Evolutionary conservation across 2,329 filamentous ascomycete genomes (phyloP).

Genomic region (Trichoderma atroviride): DNA sequence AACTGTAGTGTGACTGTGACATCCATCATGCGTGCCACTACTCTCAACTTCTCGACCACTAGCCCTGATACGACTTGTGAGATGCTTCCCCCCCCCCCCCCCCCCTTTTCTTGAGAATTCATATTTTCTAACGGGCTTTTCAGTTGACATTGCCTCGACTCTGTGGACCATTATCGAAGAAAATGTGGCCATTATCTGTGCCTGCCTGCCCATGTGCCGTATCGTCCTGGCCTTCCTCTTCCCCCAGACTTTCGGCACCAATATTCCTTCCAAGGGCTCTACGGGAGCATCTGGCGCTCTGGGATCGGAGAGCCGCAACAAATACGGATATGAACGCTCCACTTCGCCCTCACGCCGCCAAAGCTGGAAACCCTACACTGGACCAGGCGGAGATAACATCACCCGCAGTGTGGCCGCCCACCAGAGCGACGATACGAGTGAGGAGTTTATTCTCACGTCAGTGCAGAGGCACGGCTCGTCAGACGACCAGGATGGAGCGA

Average conservation of each 20-base stretch:
- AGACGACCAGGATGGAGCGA: conserved; percentile 33
- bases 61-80: conserved; percentile 44
- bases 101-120: background rate
- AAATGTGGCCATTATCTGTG: conserved; percentile 45
- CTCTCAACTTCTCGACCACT: conserved; percentile 43
- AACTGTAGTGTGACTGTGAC: conserved; percentile 42
- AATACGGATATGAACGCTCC: conserved; percentile 31
- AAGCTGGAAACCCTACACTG: conserved; percentile 41
- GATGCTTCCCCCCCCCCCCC: conserved; percentile 26
- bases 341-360: conserved; percentile 26
- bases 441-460: conserved; percentile 41
- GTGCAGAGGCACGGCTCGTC: conserved; percentile 27
- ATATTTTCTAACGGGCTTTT: background rate
- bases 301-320: conserved; percentile 30
- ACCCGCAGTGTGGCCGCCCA: conserved; percentile 35
- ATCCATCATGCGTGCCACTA: conserved; percentile 47
- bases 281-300: conserved; percentile 23
- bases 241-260: conserved; percentile 38
- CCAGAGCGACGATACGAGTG: conserved; percentile 37
- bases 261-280: conserved; percentile 19
- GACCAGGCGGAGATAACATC: conserved; percentile 35
- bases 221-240: conserved; percentile 43
- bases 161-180: conserved; percentile 46
- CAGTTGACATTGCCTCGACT: conserved; percentile 42
- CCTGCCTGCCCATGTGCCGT: conserved; percentile 46